These are phyloP conservation scores for Yamadazyma paraphyllophila DNA, from an alignment of 805 yeast species.

Conservation along the genomic window DNA sequence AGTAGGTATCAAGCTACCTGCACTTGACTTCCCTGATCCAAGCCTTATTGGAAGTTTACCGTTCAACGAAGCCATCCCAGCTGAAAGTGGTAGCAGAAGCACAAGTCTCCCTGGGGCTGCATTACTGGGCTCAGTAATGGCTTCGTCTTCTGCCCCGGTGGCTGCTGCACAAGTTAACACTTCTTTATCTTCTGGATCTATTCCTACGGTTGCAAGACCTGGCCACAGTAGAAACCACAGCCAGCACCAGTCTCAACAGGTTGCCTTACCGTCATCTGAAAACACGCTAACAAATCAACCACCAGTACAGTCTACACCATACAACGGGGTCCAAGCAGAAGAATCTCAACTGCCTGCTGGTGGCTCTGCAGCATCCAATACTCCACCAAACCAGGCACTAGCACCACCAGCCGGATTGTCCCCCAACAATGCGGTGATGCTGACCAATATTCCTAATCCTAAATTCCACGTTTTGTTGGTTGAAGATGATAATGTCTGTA, in stretches of 20 bases:
- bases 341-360: conserved; percentile 6
- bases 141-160: neutral
- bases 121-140: too few species aligned
- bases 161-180: neutral
- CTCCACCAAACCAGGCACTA: conserved; percentile 5
- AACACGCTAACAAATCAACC: neutral
- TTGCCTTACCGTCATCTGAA: neutral
- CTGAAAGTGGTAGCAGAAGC: neutral
- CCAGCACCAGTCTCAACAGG: neutral
- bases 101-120: too few species aligned
- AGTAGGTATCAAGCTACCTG: conserved; percentile 69
- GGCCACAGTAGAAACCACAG: conserved; percentile 4
- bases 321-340: neutral
- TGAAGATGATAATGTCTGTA: conserved; percentile 80
- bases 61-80: neutral
- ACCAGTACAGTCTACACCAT: neutral
- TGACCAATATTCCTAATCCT: conserved; percentile 32
- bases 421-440: conserved; percentile 10
- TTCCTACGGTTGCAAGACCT: neutral
- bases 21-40: conserved; percentile 53
- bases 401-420: neutral
- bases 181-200: neutral
- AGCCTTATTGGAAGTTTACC: conserved; percentile 1
- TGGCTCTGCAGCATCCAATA: conserved; percentile 7
- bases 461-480: conserved; percentile 73